Evolutionary conservation across 495 filamentous ascomycete genomes (phyloP).

Genomic region (Neurospora tetraspora): DNA sequence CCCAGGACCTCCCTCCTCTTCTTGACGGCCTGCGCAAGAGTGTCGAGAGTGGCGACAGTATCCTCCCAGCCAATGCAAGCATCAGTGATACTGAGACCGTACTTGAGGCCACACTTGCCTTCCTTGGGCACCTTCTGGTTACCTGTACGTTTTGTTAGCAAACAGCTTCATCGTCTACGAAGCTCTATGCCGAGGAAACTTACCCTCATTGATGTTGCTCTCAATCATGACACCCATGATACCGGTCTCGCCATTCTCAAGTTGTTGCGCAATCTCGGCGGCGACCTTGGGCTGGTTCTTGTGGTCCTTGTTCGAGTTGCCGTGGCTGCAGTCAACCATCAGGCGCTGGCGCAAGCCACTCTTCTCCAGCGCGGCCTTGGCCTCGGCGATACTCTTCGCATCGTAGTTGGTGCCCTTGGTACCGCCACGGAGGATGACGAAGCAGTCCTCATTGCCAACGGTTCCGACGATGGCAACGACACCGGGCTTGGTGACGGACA

Average conservation of each 20-base stretch:
- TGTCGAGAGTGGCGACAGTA: conserved; percentile 71
- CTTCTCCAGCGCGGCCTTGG: conserved; percentile 23
- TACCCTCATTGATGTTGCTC: conserved; percentile 90
- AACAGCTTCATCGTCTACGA: neutral
- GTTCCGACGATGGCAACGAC: conserved; percentile 95
- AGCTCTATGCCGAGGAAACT: neutral
- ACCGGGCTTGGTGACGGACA: conserved; percentile 96
- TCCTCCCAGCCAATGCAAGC: conserved; percentile 94
- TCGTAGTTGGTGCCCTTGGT: conserved; percentile 94
- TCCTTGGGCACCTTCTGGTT: conserved; percentile 87
- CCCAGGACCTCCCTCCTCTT: conserved; percentile 43
- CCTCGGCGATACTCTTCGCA: conserved; percentile 56
- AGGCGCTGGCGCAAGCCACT: conserved; percentile 48
- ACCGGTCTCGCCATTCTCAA: conserved; percentile 68
- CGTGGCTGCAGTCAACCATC: conserved; percentile 98
- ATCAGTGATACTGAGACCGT: conserved; percentile 96
- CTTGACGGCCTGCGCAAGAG: conserved; percentile 73
- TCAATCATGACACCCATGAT: conserved; percentile 99
- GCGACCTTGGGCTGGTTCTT: conserved; percentile 97
- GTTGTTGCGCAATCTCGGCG: conserved; percentile 68
- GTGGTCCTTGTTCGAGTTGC: conserved; percentile 94
- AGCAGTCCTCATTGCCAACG: conserved; percentile 94
- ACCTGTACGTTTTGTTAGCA: conserved; percentile 36
- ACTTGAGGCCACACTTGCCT: conserved; percentile 80
- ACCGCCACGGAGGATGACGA: conserved; percentile 91